Evolutionary conservation across 202 grass and related monocot genomes (phyloP).

Genomic region (Thinopyrum obtusiflorum): DNA sequence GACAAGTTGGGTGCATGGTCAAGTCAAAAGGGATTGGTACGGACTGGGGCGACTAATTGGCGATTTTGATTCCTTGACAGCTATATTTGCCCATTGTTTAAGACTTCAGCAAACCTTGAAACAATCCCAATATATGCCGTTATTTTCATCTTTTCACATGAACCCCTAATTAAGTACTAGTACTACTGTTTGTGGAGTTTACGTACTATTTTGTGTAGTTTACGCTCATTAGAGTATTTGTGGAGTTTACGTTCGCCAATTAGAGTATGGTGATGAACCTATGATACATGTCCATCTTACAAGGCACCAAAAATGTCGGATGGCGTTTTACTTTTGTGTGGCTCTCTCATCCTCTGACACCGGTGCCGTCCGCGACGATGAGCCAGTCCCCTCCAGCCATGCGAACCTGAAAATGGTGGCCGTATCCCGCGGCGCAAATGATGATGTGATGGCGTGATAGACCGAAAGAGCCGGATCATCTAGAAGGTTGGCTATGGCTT

Average conservation of each 20-base stretch:
- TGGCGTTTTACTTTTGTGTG: too few species aligned
- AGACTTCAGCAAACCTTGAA: neutral
- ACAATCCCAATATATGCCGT: constrained; percentile 7
- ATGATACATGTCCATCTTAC: too few species aligned
- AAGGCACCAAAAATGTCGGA: too few species aligned
- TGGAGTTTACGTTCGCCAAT: too few species aligned
- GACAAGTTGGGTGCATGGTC: neutral
- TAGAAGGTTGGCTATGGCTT: constrained; percentile 24
- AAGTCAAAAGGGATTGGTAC: constrained; percentile 31
- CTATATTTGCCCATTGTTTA: constrained; percentile 26
- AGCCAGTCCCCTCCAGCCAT: neutral
- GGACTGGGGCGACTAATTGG: neutral
- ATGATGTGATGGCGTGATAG: neutral
- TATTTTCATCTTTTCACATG: constrained; percentile 16
- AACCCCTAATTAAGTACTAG: neutral
- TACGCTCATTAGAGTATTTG: too few species aligned
- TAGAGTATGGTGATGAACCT: too few species aligned
- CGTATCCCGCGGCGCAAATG: neutral
- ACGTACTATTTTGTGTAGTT: too few species aligned
- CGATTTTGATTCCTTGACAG: neutral
- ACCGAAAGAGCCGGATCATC: constrained; percentile 8
- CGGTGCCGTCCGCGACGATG: neutral
- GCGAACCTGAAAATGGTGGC: neutral
- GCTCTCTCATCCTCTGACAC: neutral
- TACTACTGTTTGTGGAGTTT: too few species aligned